Conservation (phyloP, 805 yeast species). For the Yarrowia osloensis region DNA sequence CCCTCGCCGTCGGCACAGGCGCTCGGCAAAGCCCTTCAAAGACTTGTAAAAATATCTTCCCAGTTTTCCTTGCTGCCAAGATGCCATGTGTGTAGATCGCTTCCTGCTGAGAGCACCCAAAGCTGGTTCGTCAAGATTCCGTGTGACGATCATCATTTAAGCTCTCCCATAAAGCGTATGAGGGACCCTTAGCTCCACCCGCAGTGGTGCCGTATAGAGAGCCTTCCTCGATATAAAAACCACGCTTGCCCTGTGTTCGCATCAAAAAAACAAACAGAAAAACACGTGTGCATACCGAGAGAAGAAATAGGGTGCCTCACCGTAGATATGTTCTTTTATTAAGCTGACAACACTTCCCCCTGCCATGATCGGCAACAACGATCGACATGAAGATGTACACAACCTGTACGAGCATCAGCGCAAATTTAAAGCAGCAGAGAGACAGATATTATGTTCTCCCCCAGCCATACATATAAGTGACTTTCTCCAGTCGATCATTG, state of each 20-base stretch:
- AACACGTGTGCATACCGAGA: too few species aligned
- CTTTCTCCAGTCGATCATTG: conserved; percentile 11
- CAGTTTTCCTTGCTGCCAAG: conserved; percentile 10
- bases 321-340: too few species aligned
- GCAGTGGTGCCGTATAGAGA: not conserved
- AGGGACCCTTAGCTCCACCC: too few species aligned
- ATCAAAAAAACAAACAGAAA: too few species aligned
- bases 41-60: not conserved
- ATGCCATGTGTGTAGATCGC: not conserved
- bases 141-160: not conserved
- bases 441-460: not conserved
- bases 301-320: too few species aligned
- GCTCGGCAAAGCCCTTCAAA: too few species aligned
- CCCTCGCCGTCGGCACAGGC: too few species aligned
- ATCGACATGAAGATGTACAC: conserved; percentile 7
- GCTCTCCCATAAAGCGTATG: too few species aligned
- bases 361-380: not conserved
- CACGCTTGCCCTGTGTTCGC: too few species aligned
- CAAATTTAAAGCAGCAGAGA: conserved; percentile 2
- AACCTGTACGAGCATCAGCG: conserved; percentile 7
- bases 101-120: not conserved
- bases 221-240: too few species aligned
- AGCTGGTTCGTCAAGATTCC: not conserved
- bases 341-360: too few species aligned
- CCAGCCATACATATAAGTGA: conserved; percentile 4